Evolutionary conservation across 2,329 filamentous ascomycete species (phyloP).

Genomic region (Curvularia lunata): DNA sequence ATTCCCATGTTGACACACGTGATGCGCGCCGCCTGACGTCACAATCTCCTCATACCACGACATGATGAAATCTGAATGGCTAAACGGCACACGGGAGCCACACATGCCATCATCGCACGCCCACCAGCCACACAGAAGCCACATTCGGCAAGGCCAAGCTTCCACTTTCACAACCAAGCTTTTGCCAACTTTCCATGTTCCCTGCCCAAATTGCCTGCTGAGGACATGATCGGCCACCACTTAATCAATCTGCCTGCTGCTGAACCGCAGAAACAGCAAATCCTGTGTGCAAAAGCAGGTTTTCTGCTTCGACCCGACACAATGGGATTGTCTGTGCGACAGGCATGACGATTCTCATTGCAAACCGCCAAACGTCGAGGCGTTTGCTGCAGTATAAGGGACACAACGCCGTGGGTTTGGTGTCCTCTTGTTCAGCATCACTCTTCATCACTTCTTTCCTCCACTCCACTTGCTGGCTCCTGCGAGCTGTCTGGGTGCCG

Average conservation of each 20-base stretch:
- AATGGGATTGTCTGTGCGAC: neutral
- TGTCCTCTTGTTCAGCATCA: neutral
- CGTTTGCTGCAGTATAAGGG: slow-evolving; percentile 7
- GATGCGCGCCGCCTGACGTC: neutral
- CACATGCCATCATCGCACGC: slow-evolving; percentile 22
- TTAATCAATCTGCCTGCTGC: neutral
- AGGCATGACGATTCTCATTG: neutral
- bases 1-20: neutral
- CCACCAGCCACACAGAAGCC: slow-evolving; percentile 23
- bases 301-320: neutral
- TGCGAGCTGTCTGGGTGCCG: neutral
- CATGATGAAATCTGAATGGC: neutral
- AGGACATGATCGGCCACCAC: slow-evolving; percentile 14
- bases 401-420: neutral
- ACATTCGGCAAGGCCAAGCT: slow-evolving; percentile 29
- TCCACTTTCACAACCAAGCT: slow-evolving; percentile 26
- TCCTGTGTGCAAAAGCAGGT: neutral
- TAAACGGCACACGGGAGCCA: slow-evolving; percentile 10
- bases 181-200: slow-evolving; percentile 24
- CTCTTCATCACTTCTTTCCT: neutral
- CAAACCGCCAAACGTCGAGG: neutral
- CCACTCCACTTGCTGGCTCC: neutral
- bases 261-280: neutral
- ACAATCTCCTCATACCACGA: neutral
- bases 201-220: slow-evolving; percentile 1